phyloP scores from a whole-genome alignment of 108 stramenopile species.

The Cyclotella distinguenda region DNA sequence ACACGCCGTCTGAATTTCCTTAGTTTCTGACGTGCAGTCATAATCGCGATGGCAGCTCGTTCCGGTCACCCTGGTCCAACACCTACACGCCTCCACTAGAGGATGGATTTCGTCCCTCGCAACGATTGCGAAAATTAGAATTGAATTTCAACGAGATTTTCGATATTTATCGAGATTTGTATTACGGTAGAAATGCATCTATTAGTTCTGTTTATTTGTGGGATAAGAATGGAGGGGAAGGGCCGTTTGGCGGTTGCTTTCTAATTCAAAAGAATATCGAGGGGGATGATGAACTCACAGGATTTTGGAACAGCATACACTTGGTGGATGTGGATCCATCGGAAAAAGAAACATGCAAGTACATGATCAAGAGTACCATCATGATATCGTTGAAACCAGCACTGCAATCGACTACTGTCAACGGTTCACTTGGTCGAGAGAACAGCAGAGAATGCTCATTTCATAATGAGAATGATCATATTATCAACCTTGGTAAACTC shows the following conservation, averaged over 20 bases:
- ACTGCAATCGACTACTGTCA: conserved; percentile 10
- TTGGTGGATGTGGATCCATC: conserved; percentile 68
- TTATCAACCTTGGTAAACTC: conserved; percentile 88
- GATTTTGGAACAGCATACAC: conserved; percentile 89
- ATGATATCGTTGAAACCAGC: conserved; percentile 53
- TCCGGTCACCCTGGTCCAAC: conserved; percentile 68
- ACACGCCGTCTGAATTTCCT: neutral
- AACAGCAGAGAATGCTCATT: conserved; percentile 15
- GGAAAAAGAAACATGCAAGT: conserved; percentile 44
- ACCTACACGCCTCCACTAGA: conserved; percentile 33
- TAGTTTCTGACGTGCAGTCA: conserved; percentile 47
- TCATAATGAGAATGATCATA: conserved; percentile 50
- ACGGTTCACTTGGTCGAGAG: conserved; percentile 22
- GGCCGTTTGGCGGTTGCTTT: conserved; percentile 76
- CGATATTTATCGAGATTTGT: conserved; percentile 88
- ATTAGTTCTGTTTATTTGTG: conserved; percentile 86
- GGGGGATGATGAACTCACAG: conserved; percentile 2
- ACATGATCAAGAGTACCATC: conserved; percentile 85
- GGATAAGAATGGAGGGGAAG: conserved; percentile 36
- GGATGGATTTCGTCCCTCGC: conserved; percentile 24
- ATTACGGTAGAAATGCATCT: conserved; percentile 78
- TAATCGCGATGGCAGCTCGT: conserved; percentile 49
- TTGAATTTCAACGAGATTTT: conserved; percentile 87
- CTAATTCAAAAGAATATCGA: conserved; percentile 79
- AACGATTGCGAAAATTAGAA: conserved; percentile 50